These are phyloP conservation scores for Daldinia concentrica DNA, from an alignment of 495 filamentous ascomycete species.

Conservation along the genomic window DNA sequence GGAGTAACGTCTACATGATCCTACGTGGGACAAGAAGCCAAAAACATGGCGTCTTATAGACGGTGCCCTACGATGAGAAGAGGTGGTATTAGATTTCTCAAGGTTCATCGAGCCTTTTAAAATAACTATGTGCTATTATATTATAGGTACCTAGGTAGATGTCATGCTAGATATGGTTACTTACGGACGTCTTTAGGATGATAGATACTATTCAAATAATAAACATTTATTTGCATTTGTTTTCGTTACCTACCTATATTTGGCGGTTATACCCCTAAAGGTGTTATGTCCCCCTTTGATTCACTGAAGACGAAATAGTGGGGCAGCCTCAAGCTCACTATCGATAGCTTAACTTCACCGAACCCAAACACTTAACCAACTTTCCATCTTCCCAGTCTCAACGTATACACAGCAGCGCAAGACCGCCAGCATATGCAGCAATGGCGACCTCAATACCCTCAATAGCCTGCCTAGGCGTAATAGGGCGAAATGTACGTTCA, in stretches of 20 bases:
- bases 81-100: background rate
- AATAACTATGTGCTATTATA: background rate
- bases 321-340: slow-evolving; percentile 17
- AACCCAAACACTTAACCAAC: background rate
- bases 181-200: too few species aligned
- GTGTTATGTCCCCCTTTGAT: background rate
- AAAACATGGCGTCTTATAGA: background rate
- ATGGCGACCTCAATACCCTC: slow-evolving; percentile 67
- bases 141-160: background rate
- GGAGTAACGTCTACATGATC: background rate
- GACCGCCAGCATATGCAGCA: slow-evolving; percentile 22
- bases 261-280: background rate
- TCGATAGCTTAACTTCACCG: slow-evolving; percentile 24
- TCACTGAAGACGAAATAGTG: slow-evolving; percentile 8
- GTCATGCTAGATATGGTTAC: background rate
- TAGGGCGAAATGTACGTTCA: slow-evolving; percentile 85
- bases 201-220: background rate
- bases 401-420: slow-evolving; percentile 1
- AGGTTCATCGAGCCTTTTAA: background rate
- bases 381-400: background rate
- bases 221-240: background rate
- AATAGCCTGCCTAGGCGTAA: slow-evolving; percentile 91
- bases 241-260: background rate
- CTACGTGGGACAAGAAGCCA: background rate
- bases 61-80: background rate